Evolutionary conservation across 202 grass and related monocot species (phyloP).

Genomic region (Alloteropsis angusta): DNA sequence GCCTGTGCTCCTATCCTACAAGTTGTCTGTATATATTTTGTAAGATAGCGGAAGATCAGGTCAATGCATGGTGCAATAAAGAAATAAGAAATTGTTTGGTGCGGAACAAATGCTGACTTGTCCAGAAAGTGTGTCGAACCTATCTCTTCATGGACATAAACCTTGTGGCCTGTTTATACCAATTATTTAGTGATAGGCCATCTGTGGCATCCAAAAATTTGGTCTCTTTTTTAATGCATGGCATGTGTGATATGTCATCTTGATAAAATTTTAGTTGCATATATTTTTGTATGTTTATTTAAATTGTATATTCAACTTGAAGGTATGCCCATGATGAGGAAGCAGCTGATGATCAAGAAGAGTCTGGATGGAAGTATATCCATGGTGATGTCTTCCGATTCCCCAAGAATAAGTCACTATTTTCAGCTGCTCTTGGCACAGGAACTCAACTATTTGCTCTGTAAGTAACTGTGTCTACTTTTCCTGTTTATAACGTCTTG

Average conservation of each 20-base stretch:
- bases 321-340: conserved; percentile 99
- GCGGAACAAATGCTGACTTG: not conserved
- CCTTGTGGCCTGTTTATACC: not conserved
- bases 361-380: conserved; percentile 97
- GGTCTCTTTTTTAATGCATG: not conserved
- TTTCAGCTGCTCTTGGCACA: conserved; percentile 86
- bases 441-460: conserved; percentile 91
- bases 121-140: not conserved
- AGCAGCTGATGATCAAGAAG: conserved; percentile 88
- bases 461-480: conserved; percentile 31
- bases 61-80: not conserved
- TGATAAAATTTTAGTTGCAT: not conserved
- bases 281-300: not conserved
- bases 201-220: not conserved
- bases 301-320: conserved; percentile 9
- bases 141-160: not conserved
- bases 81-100: not conserved
- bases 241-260: not conserved
- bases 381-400: conserved; percentile 95
- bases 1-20: not conserved
- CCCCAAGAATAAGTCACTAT: conserved; percentile 81
- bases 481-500: not conserved
- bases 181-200: not conserved
- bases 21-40: not conserved
- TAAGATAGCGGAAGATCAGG: not conserved